phyloP scores from a whole-genome alignment of 257 asterid genomes.

The Rehmannia glutinosa region DNA sequence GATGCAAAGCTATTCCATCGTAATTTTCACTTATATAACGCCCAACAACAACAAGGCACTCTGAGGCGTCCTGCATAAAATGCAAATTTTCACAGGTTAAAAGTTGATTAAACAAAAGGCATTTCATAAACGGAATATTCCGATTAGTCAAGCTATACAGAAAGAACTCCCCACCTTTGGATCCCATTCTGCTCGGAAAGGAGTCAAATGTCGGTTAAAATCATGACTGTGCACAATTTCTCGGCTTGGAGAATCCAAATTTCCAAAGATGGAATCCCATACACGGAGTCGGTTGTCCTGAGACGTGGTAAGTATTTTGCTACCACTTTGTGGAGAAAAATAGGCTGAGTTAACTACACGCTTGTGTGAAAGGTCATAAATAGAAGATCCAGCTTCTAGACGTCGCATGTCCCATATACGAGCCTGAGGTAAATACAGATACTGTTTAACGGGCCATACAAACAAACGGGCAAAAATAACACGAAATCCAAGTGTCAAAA shows the following conservation, averaged over 20 bases:
- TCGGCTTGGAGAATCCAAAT: conserved; percentile 81
- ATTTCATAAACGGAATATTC: background rate
- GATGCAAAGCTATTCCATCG: conserved; percentile 88
- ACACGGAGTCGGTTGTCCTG: conserved; percentile 90
- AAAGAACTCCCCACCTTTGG: conserved; percentile 56
- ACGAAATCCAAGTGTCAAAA: background rate
- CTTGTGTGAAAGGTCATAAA: conserved; percentile 66
- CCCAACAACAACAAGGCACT: conserved; percentile 84
- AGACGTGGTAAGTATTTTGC: conserved; percentile 92
- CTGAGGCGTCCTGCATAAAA: conserved; percentile 72
- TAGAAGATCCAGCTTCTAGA: conserved; percentile 73
- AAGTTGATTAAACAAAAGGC: background rate
- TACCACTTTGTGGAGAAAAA: conserved; percentile 87
- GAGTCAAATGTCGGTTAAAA: conserved; percentile 86
- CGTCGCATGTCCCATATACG: conserved; percentile 94
- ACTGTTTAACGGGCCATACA: background rate
- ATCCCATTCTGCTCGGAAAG: conserved; percentile 97
- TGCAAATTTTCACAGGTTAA: background rate
- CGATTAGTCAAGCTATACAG: conserved; percentile 2
- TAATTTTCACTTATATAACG: conserved; percentile 95
- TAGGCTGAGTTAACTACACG: conserved; percentile 96
- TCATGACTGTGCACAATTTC: conserved; percentile 98
- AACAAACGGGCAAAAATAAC: background rate
- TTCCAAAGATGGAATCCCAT: conserved; percentile 95
- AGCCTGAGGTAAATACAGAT: conserved; percentile 48